Percentiles rank a stretch among this genome's conserved stretches.
Evolutionary conservation across 345 rosid species (phyloP).

Genomic region (Nephelium lappaceum): DNA sequence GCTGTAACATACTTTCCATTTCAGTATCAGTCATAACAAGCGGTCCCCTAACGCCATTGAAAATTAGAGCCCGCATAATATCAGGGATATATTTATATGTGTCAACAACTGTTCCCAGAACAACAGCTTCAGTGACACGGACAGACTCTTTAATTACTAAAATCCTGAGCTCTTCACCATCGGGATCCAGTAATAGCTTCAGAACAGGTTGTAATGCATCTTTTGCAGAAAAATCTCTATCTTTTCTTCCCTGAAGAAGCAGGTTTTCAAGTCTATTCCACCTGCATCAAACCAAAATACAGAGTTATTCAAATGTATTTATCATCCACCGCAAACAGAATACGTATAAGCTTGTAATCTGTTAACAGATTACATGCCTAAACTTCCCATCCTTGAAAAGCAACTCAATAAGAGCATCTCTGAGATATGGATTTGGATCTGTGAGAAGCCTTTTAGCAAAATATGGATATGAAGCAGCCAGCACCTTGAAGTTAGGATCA

Average conservation of each 20-base stretch:
- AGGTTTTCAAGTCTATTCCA: conserved; percentile 98
- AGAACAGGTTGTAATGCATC: conserved; percentile 92
- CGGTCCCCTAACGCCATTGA: conserved; percentile 56
- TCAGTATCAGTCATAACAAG: conserved; percentile 59
- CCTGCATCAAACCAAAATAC: conserved; percentile 40
- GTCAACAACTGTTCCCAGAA: conserved; percentile 62
- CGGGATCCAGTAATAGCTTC: conserved; percentile 66
- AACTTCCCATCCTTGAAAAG: conserved; percentile 95
- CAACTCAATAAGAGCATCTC: conserved; percentile 96
- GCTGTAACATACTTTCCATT: conserved; percentile 57
- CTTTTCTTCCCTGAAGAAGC: conserved; percentile 87
- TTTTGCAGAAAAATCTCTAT: conserved; percentile 86
- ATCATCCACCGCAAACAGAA: conserved; percentile 4
- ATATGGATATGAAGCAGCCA: conserved; percentile 97
- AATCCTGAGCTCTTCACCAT: conserved; percentile 77
- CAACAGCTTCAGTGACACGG: conserved; percentile 71
- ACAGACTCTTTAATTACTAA: conserved; percentile 87
- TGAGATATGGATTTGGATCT: conserved; percentile 90
- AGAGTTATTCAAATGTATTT: neutral
- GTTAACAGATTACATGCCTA: conserved; percentile 47
- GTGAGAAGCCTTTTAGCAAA: conserved; percentile 99
- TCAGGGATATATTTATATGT: conserved; percentile 68
- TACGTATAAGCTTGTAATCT: neutral
- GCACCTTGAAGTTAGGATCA: conserved; percentile 90
- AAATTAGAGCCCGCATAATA: conserved; percentile 49